These are phyloP conservation scores for Penstemon eatonii DNA, from an alignment of 257 asterid genomes.

Conservation along the genomic window DNA sequence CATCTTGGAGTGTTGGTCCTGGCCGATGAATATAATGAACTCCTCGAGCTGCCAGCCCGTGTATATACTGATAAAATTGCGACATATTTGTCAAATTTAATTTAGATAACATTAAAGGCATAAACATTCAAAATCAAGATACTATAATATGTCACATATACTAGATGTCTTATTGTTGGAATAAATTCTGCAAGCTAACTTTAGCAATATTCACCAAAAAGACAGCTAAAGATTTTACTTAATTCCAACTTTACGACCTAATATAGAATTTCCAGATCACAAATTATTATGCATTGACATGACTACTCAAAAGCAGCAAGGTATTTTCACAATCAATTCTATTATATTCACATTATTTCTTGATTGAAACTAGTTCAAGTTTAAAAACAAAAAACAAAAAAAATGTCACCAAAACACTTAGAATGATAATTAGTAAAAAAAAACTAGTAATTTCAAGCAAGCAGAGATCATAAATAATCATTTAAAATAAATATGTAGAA, in stretches of 20 bases:
- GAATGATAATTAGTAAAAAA: not conserved
- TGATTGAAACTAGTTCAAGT: not conserved
- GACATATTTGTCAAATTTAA: too few relatives aligned
- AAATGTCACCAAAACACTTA: not conserved
- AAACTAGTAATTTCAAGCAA: slow-evolving; percentile 7
- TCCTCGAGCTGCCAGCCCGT: slow-evolving; percentile 79
- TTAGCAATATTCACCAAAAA: not conserved
- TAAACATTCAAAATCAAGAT: not conserved
- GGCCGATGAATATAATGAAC: slow-evolving; percentile 76
- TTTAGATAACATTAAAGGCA: not conserved
- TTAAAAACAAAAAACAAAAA: not conserved
- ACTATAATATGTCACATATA: not conserved
- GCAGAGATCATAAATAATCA: slow-evolving; percentile 16
- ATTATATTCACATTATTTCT: not conserved
- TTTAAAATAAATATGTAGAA: not conserved
- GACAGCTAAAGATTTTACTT: not conserved
- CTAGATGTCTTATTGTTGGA: not conserved
- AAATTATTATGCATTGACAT: not conserved
- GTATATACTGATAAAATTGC: slow-evolving; percentile 50
- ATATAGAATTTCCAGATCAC: slow-evolving; percentile 4
- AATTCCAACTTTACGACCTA: not conserved
- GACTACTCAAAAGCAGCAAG: slow-evolving; percentile 18
- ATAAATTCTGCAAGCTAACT: not conserved
- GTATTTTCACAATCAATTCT: not conserved
- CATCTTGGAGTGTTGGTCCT: slow-evolving; percentile 70